A percentile compares a stretch with the other conserved stretches of the same genome.
phyloP scores from a whole-genome alignment of 208 protist genomes.

The Wallacemonas sp. region DNA sequence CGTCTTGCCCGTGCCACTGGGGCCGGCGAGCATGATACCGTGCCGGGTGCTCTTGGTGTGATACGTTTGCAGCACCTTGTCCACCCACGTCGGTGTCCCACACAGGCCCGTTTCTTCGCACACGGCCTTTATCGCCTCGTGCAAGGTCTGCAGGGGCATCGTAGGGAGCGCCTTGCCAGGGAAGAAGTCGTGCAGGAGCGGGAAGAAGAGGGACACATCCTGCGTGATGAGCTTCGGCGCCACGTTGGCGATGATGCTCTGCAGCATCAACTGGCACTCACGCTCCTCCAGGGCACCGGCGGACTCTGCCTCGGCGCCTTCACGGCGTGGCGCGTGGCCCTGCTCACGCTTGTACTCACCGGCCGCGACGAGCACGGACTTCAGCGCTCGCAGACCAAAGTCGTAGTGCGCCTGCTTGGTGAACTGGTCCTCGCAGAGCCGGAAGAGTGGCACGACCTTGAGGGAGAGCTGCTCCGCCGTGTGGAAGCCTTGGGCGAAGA shows the following conservation, averaged over 20 bases:
- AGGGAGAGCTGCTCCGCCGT: slow-evolving; percentile 95
- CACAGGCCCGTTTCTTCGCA: slow-evolving; percentile 72
- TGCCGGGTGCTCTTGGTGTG: slow-evolving; percentile 97
- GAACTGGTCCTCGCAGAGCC: slow-evolving; percentile 97
- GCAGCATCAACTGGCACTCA: slow-evolving; percentile 91
- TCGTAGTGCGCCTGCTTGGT: slow-evolving; percentile 99
- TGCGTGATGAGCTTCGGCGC: slow-evolving; percentile 97
- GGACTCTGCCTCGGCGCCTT: not conserved
- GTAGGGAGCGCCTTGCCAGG: slow-evolving; percentile 74
- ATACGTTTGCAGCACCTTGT: slow-evolving; percentile 98
- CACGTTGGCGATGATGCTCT: slow-evolving; percentile 95
- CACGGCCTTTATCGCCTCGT: slow-evolving; percentile 70
- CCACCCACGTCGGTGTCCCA: slow-evolving; percentile 90
- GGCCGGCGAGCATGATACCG: slow-evolving; percentile 99
- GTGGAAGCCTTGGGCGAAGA: slow-evolving; percentile 99
- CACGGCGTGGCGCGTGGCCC: not conserved
- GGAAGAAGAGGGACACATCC: slow-evolving; percentile 95
- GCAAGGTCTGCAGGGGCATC: slow-evolving; percentile 55
- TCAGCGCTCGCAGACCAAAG: slow-evolving; percentile 99
- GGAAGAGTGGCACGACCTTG: slow-evolving; percentile 99
- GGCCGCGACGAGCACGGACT: slow-evolving; percentile 98
- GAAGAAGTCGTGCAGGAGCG: slow-evolving; percentile 97
- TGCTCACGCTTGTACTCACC: slow-evolving; percentile 93
- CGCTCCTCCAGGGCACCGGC: slow-evolving; percentile 30
- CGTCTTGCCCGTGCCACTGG: slow-evolving; percentile 97